Evolutionary conservation across 139 green algal genomes (phyloP).

Genomic region (Volvox reticuliferus): DNA sequence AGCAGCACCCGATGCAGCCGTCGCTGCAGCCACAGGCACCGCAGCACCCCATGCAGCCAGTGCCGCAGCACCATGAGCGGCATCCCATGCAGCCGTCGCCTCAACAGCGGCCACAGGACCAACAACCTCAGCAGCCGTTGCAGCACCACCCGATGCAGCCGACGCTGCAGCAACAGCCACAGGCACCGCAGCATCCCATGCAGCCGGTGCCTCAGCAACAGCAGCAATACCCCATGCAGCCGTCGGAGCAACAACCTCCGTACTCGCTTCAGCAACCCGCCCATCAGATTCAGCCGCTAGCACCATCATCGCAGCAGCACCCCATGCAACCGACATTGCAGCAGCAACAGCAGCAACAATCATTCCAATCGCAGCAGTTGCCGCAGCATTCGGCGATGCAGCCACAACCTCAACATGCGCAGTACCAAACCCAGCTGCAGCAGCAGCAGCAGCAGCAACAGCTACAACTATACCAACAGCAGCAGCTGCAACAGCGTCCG

Average conservation of each 20-base stretch:
- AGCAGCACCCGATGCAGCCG: background rate
- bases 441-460: background rate
- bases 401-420: background rate
- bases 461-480: background rate
- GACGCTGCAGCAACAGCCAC: background rate
- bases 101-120: background rate
- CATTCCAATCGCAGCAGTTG: background rate
- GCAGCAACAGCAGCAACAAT: conserved; percentile 1
- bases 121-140: background rate
- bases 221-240: conserved; percentile 1
- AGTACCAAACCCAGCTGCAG: background rate
- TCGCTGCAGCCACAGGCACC: background rate
- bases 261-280: background rate
- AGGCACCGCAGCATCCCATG: background rate
- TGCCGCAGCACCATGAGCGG: background rate
- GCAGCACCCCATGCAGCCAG: background rate
- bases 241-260: background rate
- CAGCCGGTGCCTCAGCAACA: background rate
- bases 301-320: background rate
- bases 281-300: background rate
- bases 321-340: background rate
- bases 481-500: background rate
- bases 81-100: conserved; percentile 6
- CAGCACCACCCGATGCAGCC: conserved; percentile 4
- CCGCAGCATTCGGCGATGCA: background rate